These are phyloP conservation scores for Naganishia sp. DNA, from an alignment of 1,284 basidiomycete genomes.

Conservation along the genomic window DNA sequence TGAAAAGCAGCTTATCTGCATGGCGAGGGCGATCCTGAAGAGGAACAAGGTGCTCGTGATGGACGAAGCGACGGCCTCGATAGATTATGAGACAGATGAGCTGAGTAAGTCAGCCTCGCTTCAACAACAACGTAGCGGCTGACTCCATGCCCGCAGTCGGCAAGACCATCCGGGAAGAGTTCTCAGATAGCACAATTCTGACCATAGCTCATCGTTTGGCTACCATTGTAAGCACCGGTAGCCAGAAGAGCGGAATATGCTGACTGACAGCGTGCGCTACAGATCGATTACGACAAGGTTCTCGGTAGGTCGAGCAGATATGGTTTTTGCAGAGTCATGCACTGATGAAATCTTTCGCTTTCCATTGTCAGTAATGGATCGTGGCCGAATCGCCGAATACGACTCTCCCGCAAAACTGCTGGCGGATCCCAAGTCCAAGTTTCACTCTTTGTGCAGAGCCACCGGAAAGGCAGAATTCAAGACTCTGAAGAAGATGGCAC, in stretches of 20 bases:
- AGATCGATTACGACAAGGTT: conserved; percentile 85
- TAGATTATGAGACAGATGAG: conserved; percentile 61
- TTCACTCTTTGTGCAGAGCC: conserved; percentile 76
- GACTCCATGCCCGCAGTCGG: conserved; percentile 41
- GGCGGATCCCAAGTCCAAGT: conserved; percentile 65
- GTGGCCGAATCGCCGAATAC: conserved; percentile 72
- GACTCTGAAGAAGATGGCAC: conserved; percentile 55
- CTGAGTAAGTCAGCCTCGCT: conserved; percentile 57
- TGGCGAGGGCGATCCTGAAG: conserved; percentile 78
- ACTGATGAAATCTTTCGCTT: not conserved
- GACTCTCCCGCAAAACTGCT: conserved; percentile 73
- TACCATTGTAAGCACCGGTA: conserved; percentile 59
- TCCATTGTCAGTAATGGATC: conserved; percentile 50
- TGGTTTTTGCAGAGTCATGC: not conserved
- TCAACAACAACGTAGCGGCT: conserved; percentile 12
- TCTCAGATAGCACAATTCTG: conserved; percentile 61
- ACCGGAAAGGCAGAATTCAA: conserved; percentile 78
- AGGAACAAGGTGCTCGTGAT: conserved; percentile 74
- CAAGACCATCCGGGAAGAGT: conserved; percentile 57
- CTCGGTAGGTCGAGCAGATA: conserved; percentile 35
- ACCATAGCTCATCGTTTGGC: conserved; percentile 67
- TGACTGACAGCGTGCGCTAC: conserved; percentile 20
- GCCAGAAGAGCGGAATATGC: not conserved
- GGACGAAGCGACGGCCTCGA: conserved; percentile 78
- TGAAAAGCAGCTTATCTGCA: conserved; percentile 77